These are phyloP conservation scores for Russula virescens DNA, from an alignment of 768 basidiomycete species.

Conservation along the genomic window DNA sequence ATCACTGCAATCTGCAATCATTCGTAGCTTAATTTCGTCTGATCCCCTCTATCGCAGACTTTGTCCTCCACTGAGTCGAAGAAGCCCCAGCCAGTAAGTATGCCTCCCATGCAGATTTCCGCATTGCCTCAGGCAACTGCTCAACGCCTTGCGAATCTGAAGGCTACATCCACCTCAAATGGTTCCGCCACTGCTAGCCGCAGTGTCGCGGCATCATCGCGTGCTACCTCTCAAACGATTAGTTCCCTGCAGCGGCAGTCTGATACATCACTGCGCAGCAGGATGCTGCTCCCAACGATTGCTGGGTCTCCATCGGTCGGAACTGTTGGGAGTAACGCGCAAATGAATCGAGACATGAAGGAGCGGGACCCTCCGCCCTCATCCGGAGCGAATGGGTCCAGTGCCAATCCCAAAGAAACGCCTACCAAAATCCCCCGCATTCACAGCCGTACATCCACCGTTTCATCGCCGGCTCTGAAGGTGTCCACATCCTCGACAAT, in stretches of 20 bases:
- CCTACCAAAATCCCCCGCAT: conserved; percentile 93
- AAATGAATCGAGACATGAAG: conserved; percentile 33
- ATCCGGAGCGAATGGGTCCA: conserved; percentile 46
- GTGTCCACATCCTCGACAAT: conserved; percentile 40
- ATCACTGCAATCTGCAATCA: conserved; percentile 27
- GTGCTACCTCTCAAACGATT: conserved; percentile 73
- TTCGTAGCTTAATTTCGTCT: conserved; percentile 5
- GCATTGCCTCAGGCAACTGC: conserved; percentile 78
- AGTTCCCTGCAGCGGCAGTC: conserved; percentile 87
- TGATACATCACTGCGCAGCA: conserved; percentile 69
- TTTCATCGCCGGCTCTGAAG: conserved; percentile 64
- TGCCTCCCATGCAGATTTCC: conserved; percentile 89
- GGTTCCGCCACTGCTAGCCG: conserved; percentile 40
- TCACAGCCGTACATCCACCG: conserved; percentile 74
- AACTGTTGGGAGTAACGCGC: conserved; percentile 43
- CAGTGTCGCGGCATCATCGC: conserved; percentile 48
- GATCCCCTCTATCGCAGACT: conserved; percentile 47
- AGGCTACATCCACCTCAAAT: conserved; percentile 44
- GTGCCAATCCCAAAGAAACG: conserved; percentile 66
- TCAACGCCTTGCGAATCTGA: conserved; percentile 79
- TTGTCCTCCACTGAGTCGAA: conserved; percentile 77
- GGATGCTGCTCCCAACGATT: conserved; percentile 81
- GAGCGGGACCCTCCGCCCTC: conserved; percentile 53
- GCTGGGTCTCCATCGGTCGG: conserved; percentile 91
- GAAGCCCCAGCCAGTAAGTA: conserved; percentile 60